Evolutionary conservation across 805 yeast species (phyloP), one percentile per base, ranked within the genome.

Genomic region (Hanseniaspora pseudoguilliermondii): DNA sequence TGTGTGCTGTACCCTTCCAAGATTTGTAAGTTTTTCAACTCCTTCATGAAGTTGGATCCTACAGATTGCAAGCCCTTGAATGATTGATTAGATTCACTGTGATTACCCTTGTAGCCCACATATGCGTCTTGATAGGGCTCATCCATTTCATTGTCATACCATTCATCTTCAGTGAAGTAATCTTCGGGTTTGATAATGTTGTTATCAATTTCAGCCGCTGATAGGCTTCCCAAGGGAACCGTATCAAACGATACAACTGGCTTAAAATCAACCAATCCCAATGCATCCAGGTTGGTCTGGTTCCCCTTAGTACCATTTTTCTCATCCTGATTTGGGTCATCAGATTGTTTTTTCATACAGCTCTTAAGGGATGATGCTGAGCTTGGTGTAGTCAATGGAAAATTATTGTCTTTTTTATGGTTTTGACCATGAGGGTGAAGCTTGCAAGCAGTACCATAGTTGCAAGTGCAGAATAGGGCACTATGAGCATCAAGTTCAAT

Each of bases 221-320:
- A 54, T 9, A 47, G 27, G 2, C 60, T 60, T 18, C 59, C 56
- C 11, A 60, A 25, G 3, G 72, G 72, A 1, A 68, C 71, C 1
- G 72, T 69, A 47, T 69, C 63, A 55, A 68, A 68, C 1, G 71
- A 67, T 5, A 69, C 67, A 10, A 68, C 63, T 5, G 68, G 66
- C 36, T 57, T 59, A 41, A 58, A 61, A 20, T 49, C 15, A 49
- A 59, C 7, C 57, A 60, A 39, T 41, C 57, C 59, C 29, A 47
- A 44, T 39, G 2, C 13, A 20, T 39, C 41, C 11, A 48, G 5
- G n/a, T 49, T 7, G n/a, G 16, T 13, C 3, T 32, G 13, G 16
- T 44, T 11, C 18, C 15, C 20, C 23, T 20, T 20, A 16, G 25
- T 6, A 10, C 6, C 3, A 20, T 7, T 10, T 3, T 39, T 20